Evolutionary conservation across 1,284 basidiomycete genomes (phyloP).

Genomic region (Papiliotrema flavescens): DNA sequence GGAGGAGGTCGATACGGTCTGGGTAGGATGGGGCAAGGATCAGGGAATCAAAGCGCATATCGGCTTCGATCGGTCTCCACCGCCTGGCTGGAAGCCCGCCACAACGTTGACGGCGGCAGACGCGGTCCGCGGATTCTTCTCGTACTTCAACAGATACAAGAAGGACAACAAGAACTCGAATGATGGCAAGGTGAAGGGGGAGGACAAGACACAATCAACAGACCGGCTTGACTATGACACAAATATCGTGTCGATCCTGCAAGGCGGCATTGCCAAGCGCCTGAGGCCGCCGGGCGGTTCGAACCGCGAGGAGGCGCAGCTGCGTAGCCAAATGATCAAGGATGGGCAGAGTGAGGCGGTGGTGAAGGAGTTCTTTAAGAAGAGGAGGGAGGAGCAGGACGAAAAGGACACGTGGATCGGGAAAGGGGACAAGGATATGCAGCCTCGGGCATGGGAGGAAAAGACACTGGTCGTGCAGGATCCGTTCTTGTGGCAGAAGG

Average conservation of each 20-base stretch:
- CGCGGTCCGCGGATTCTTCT: constrained; percentile 40
- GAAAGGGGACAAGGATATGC: constrained; percentile 28
- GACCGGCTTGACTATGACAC: constrained; percentile 19
- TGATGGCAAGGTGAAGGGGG: too few species aligned
- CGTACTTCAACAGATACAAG: constrained; percentile 19
- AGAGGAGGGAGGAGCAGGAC: constrained; percentile 5
- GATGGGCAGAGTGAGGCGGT: neutral
- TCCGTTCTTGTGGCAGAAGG: constrained; percentile 49
- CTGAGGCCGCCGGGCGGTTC: neutral
- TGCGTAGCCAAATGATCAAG: constrained; percentile 2
- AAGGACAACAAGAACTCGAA: neutral
- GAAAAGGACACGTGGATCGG: constrained; percentile 23
- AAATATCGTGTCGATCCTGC: constrained; percentile 34
- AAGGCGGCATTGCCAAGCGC: constrained; percentile 31
- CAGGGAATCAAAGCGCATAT: constrained; percentile 35
- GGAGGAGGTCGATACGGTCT: constrained; percentile 25
- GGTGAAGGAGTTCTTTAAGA: neutral
- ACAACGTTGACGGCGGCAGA: constrained; percentile 27
- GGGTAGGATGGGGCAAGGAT: constrained; percentile 37
- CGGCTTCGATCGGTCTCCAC: constrained; percentile 22
- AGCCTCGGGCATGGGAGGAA: constrained; percentile 38
- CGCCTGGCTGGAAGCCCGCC: constrained; percentile 18
- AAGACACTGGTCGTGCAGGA: constrained; percentile 44
- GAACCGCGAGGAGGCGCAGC: neutral
- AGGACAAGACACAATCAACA: neutral